phyloP scores from a whole-genome alignment of 2,329 filamentous ascomycete species.

The Calonectria multiphialidica region DNA sequence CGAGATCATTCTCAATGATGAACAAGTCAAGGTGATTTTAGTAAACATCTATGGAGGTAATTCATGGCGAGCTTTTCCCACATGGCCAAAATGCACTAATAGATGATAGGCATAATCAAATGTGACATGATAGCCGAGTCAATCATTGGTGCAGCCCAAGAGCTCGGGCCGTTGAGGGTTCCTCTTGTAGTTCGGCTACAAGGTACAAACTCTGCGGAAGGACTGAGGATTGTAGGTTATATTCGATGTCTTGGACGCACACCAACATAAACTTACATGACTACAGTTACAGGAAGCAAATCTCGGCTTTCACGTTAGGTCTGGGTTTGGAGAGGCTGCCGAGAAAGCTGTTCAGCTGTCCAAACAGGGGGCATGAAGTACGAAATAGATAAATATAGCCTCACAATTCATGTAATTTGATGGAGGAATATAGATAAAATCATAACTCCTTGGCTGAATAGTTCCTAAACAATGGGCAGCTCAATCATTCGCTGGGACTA shows the following conservation, averaged over 20 bases:
- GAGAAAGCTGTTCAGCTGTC: constrained; percentile 50
- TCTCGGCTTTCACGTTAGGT: constrained; percentile 52
- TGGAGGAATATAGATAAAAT: too few species aligned
- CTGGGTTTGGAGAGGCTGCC: constrained; percentile 52
- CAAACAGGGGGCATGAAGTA: background rate
- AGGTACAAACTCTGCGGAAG: constrained; percentile 58
- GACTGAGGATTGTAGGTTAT: constrained; percentile 53
- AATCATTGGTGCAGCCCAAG: constrained; percentile 55
- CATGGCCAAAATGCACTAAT: background rate
- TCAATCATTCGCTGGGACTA: too few species aligned
- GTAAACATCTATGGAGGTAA: constrained; percentile 67
- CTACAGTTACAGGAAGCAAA: constrained; percentile 50
- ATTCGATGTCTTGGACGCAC: accelerated
- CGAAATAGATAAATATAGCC: background rate
- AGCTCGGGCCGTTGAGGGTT: constrained; percentile 52
- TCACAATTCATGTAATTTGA: too few species aligned
- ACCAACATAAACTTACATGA: background rate
- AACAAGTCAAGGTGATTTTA: constrained; percentile 75
- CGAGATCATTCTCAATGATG: constrained; percentile 77
- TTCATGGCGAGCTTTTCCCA: background rate
- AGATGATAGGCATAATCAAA: constrained; percentile 55
- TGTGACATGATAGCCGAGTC: constrained; percentile 65
- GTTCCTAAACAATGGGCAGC: too few species aligned
- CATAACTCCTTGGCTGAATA: too few species aligned
- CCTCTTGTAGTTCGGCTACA: constrained; percentile 61